phyloP scores from a whole-genome alignment of 2,329 filamentous ascomycete genomes.

The Bisporella sp. region DNA sequence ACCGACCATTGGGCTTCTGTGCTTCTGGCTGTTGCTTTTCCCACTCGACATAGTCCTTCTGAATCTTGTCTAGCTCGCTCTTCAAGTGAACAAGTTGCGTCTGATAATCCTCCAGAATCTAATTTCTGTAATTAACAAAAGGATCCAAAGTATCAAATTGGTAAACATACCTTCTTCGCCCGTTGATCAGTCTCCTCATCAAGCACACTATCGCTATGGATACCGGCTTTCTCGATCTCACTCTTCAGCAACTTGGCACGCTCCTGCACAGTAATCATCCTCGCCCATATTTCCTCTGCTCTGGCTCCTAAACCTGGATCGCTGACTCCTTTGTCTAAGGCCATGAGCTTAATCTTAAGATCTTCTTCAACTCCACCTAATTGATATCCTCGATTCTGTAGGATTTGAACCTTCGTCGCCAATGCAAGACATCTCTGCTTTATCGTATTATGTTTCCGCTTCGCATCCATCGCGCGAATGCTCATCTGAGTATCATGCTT shows the following conservation, averaged over 20 bases:
- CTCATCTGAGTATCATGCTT: conserved; percentile 72
- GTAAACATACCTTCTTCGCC: conserved; percentile 59
- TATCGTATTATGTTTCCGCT: conserved; percentile 64
- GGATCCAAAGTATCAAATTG: conserved; percentile 7
- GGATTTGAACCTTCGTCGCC: conserved; percentile 72
- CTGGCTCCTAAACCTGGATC: conserved; percentile 70
- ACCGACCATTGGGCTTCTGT: conserved; percentile 6
- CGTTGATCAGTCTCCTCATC: conserved; percentile 65
- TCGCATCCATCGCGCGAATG: conserved; percentile 65
- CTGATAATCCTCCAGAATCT: conserved; percentile 74
- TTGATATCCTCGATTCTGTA: conserved; percentile 75
- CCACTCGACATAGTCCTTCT: conserved; percentile 47
- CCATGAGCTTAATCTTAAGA: conserved; percentile 62
- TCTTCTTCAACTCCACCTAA: conserved; percentile 75
- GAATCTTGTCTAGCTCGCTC: conserved; percentile 50
- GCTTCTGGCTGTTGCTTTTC: conserved; percentile 31
- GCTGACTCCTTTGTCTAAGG: conserved; percentile 61
- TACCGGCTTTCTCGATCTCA: conserved; percentile 63
- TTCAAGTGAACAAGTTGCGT: conserved; percentile 71
- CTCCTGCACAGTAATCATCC: conserved; percentile 67
- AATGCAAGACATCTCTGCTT: conserved; percentile 67
- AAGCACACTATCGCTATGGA: conserved; percentile 48
- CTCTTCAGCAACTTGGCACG: conserved; percentile 65
- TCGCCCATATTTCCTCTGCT: conserved; percentile 80
- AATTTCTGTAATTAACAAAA: conserved; percentile 25